Base-by-base conservation (phyloP, 768 basidiomycete genomes). In the Dioszegia crocea region DNA sequence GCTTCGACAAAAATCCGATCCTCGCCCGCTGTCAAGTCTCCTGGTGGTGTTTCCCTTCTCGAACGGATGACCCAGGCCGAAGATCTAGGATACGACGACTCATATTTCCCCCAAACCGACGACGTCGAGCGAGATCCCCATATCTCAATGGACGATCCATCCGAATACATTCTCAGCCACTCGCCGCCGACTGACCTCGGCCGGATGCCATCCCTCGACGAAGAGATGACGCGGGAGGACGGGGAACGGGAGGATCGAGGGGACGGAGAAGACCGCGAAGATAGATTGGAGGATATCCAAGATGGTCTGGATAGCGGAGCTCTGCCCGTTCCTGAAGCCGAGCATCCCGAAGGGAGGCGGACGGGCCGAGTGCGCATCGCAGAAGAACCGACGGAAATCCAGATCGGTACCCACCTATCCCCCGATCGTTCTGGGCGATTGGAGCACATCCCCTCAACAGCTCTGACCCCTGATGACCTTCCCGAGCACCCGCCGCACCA, bases 1-100 rank as follows among this genome's bases (percentile, higher is more conserved):
- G 87, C 88, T 1, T 84, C 85, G 40, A 85, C 87, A 2, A 90
- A 88, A 60, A 80, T 96, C 26, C 87, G 93, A n/a, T 91, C 89
- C 0, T 90, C 89, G 0, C 84, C 82, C 2, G 83, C 86, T 11
- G 80, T 84, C 2, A 81, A 78, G 48, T 72, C 70, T 4, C 77
- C 76, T 23, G 80, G 81, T 8, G 81, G 82, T 23, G 84, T 84
- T 43, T 84, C 87, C 0, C 81, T 85, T 36, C 78, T 87, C 6
- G 81, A 84, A 24, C 84, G 83, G 29, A 82, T 93, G 59, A 88
- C 88, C 1, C 87, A 91, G 71, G 91, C 87, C 5, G 92, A 97
- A 72, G 91, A 93, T 70, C 82, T 87, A 49, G 90, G 89, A 0
- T 93, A 94, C 73, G 85, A 91, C 70, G 90, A 87, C 14, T 82